These are phyloP conservation scores for Piper longum DNA, from an alignment of 164 flowering plant species.

Conservation along the genomic window DNA sequence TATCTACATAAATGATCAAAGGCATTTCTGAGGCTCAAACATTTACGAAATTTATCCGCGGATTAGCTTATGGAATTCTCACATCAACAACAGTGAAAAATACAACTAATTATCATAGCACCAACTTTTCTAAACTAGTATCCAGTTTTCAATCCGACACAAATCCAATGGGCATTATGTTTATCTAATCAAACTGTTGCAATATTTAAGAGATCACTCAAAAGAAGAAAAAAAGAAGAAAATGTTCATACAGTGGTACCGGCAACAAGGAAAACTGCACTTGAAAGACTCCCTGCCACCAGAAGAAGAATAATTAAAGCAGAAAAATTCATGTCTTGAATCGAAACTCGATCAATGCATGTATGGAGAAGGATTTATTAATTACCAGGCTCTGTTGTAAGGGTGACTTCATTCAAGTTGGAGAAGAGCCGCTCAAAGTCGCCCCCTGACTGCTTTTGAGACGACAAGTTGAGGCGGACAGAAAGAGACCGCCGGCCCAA, in stretches of 20 bases:
- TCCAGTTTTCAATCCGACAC: not conserved
- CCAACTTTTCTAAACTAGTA: not conserved
- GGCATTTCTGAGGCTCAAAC: conserved; percentile 5
- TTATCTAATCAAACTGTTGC: not conserved
- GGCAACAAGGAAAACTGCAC: conserved; percentile 69
- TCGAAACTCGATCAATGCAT: not conserved
- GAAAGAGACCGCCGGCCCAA: conserved; percentile 4
- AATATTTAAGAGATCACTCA: not conserved
- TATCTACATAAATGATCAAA: conserved; percentile 30
- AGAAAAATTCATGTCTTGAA: not conserved
- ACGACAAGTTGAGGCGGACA: conserved; percentile 5
- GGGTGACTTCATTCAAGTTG: conserved; percentile 63
- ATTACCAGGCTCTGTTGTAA: conserved; percentile 70
- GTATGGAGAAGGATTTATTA: not conserved
- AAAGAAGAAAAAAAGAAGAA: not conserved
- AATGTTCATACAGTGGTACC: conserved; percentile 60
- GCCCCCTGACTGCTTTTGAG: conserved; percentile 3
- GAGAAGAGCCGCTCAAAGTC: conserved; percentile 68
- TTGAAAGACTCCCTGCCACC: conserved; percentile 52
- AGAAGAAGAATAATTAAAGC: conserved; percentile 6
- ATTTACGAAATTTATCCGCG: too few species aligned
- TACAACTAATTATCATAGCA: too few species aligned
- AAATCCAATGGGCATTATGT: not conserved
- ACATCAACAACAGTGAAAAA: too few species aligned
- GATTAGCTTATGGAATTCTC: too few species aligned